phyloP scores from a whole-genome alignment of 345 rosid species.

The Physaria fendleri region DNA sequence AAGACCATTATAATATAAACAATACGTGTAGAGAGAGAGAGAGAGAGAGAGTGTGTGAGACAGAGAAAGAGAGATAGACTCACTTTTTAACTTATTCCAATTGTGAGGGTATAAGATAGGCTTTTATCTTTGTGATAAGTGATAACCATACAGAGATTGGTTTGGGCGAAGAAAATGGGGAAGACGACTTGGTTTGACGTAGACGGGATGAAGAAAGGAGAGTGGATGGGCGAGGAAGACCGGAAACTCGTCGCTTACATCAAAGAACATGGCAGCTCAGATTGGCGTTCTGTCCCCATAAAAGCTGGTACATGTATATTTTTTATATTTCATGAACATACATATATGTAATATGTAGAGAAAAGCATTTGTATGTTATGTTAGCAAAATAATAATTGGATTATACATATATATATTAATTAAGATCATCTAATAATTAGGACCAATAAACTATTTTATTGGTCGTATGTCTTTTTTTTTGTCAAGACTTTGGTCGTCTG shows the following conservation, averaged over 20 bases:
- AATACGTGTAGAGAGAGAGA: not conserved
- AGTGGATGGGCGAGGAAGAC: constrained; percentile 80
- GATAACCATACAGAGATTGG: not conserved
- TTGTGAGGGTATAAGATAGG: not conserved
- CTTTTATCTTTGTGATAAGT: too few species aligned
- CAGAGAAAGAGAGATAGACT: not conserved
- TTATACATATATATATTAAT: not conserved
- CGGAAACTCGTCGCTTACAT: constrained; percentile 46
- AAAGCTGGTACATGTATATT: constrained; percentile 50
- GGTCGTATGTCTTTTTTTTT: too few species aligned
- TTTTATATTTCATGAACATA: not conserved
- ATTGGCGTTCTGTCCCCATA: constrained; percentile 63
- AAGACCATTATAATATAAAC: not conserved
- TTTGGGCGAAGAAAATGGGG: constrained; percentile 18
- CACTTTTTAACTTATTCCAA: not conserved
- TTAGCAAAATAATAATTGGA: not conserved
- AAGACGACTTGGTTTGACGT: constrained; percentile 22
- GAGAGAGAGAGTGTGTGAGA: too few species aligned
- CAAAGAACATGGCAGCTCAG: constrained; percentile 43
- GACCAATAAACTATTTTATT: too few species aligned
- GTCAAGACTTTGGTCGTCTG: not conserved
- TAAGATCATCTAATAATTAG: not conserved
- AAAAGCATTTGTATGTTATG: not conserved
- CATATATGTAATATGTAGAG: too few species aligned
- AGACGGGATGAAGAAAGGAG: constrained; percentile 55